A percentile compares a stretch with the other conserved stretches of the same genome.
These are phyloP conservation scores for Bassia scoparia DNA, from an alignment of 148 eudicot genomes.

Conservation along the genomic window DNA sequence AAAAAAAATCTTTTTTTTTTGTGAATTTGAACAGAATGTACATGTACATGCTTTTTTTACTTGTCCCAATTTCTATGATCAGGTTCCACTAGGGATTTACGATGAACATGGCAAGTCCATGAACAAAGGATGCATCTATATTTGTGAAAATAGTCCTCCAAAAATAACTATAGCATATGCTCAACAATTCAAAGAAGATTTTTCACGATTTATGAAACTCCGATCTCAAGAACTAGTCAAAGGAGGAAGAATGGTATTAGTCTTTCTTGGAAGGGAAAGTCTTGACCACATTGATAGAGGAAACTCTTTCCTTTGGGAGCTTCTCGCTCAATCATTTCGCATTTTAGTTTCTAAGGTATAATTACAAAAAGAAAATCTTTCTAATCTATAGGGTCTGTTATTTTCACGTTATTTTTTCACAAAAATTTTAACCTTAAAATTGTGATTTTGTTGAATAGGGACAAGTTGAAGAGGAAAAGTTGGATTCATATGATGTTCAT, in stretches of 20 bases:
- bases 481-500: slow-evolving; percentile 69
- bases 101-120: slow-evolving; percentile 51
- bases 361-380: too few species aligned
- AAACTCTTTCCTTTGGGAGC: slow-evolving; percentile 71
- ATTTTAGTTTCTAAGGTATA: slow-evolving; percentile 53
- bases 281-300: slow-evolving; percentile 59
- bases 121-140: slow-evolving; percentile 72
- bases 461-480: slow-evolving; percentile 50
- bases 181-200: slow-evolving; percentile 65
- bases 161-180: slow-evolving; percentile 48
- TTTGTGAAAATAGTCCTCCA: slow-evolving; percentile 55
- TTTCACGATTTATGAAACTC: slow-evolving; percentile 51
- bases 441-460: slow-evolving; percentile 39
- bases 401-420: too few species aligned
- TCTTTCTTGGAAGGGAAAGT: slow-evolving; percentile 62
- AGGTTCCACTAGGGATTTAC: slow-evolving; percentile 71
- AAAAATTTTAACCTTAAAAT: too few species aligned
- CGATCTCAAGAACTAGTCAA: slow-evolving; percentile 56
- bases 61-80: neutral
- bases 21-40: too few species aligned
- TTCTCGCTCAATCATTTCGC: slow-evolving; percentile 56
- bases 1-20: too few species aligned
- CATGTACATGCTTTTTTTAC: too few species aligned
- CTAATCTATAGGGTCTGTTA: too few species aligned
- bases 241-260: slow-evolving; percentile 68